Percentiles rank a stretch among this genome's conserved stretches.
phyloP scores from a whole-genome alignment of 1,139 yeast species.

The Zygotorulaspora mrakii region DNA sequence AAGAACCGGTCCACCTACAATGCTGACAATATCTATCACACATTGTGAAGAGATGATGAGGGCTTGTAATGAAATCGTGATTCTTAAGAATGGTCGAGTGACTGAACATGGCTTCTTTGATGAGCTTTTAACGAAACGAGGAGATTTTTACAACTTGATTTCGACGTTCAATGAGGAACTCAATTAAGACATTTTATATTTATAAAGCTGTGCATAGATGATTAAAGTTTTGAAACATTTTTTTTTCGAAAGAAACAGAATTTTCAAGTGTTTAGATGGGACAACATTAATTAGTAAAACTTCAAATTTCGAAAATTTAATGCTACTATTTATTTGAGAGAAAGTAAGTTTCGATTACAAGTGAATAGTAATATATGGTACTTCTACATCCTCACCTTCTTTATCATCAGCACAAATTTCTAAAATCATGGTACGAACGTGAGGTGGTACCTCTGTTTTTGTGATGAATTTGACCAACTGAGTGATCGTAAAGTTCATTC shows the following conservation, averaged over 20 bases:
- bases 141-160: slow-evolving; percentile 1
- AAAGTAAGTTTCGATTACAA: slow-evolving; percentile 29
- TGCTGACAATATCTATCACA: slow-evolving; percentile 46
- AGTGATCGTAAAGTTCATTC: slow-evolving; percentile 64
- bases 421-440: slow-evolving; percentile 70
- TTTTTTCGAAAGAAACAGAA: slow-evolving; percentile 19
- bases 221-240: no score
- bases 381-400: slow-evolving; percentile 92
- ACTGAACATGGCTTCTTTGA: slow-evolving; percentile 40
- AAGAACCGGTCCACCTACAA: slow-evolving; percentile 29
- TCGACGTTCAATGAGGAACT: not conserved
- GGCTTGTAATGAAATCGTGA: slow-evolving; percentile 44
- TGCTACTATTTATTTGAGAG: not conserved
- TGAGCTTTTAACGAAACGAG: slow-evolving; percentile 20
- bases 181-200: not conserved
- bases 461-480: slow-evolving; percentile 76
- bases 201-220: no score
- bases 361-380: slow-evolving; percentile 74
- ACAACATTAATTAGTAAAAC: not conserved
- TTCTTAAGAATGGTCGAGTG: slow-evolving; percentile 45
- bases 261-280: slow-evolving; percentile 10
- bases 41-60: slow-evolving; percentile 59
- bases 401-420: slow-evolving; percentile 92
- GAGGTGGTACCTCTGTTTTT: slow-evolving; percentile 75
- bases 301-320: not conserved